phyloP scores from a whole-genome alignment of 352 stramenopile genomes.

The Thalassiosira allenii region DNA sequence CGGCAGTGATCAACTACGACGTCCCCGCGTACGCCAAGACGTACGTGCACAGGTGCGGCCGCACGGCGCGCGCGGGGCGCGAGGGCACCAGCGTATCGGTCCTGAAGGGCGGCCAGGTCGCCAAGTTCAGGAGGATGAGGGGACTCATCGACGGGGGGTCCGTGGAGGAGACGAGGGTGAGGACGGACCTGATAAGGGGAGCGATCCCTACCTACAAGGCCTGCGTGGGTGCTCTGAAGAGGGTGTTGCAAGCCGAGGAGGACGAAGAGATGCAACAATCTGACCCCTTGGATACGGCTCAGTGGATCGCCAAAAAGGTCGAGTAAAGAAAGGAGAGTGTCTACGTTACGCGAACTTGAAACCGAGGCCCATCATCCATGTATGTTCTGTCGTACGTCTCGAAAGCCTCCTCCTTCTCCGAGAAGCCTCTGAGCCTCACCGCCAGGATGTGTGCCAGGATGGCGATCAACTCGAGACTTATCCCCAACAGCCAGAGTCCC shows the following conservation, averaged over 20 bases:
- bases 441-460: constrained; percentile 49
- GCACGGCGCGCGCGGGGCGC: constrained; percentile 96
- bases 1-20: constrained; percentile 99
- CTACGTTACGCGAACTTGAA: too few relatives aligned
- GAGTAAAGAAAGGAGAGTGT: too few relatives aligned
- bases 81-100: constrained; percentile 88
- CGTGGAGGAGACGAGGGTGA: constrained; percentile 49
- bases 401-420: constrained; percentile 19
- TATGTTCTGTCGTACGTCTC: constrained; percentile 3
- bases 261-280: constrained; percentile 57
- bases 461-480: constrained; percentile 56
- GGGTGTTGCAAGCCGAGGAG: constrained; percentile 75
- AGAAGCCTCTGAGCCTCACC: constrained; percentile 51
- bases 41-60: constrained; percentile 99
- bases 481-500: constrained; percentile 56
- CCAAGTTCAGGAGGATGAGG: constrained; percentile 73
- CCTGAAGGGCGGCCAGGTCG: constrained; percentile 82
- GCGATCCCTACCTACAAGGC: constrained; percentile 66
- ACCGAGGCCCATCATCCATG: constrained; percentile 20
- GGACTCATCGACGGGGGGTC: constrained; percentile 63
- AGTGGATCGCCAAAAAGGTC: constrained; percentile 48
- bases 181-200: constrained; percentile 70
- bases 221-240: constrained; percentile 66
- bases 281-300: constrained; percentile 33
- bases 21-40: constrained; percentile 98